A percentile compares a stretch with the other conserved stretches of the same genome.
phyloP scores from a whole-genome alignment of 495 filamentous ascomycete species.

The Glarea lozoyensis region DNA sequence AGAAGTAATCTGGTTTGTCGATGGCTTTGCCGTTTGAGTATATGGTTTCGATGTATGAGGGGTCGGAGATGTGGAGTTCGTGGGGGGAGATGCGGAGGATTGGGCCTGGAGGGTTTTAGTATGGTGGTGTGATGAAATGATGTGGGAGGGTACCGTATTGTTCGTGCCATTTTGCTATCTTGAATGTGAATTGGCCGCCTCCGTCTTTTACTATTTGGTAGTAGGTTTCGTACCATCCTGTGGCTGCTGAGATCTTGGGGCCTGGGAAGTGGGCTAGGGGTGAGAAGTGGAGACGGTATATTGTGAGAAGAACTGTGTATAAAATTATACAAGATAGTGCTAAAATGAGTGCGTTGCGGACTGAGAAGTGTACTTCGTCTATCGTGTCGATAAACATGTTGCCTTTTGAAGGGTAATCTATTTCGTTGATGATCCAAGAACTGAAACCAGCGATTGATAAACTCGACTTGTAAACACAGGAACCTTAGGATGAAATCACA shows the following conservation, averaged over 20 bases:
- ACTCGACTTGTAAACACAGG: too few species aligned
- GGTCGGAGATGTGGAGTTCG: slow-evolving; percentile 46
- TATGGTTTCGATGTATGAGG: slow-evolving; percentile 39
- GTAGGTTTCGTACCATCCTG: slow-evolving; percentile 31
- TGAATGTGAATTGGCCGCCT: slow-evolving; percentile 18
- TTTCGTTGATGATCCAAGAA: too few species aligned
- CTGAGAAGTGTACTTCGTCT: too few species aligned
- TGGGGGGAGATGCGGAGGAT: slow-evolving; percentile 50
- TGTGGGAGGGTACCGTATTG: slow-evolving; percentile 22
- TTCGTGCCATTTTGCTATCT: slow-evolving; percentile 22
- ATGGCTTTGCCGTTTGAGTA: slow-evolving; percentile 21
- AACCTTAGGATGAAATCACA: too few species aligned
- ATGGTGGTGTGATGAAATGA: not conserved
- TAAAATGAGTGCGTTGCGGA: too few species aligned
- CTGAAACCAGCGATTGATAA: too few species aligned
- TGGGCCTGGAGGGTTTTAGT: slow-evolving; percentile 20
- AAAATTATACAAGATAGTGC: too few species aligned
- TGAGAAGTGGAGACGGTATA: slow-evolving; percentile 30
- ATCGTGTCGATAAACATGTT: too few species aligned
- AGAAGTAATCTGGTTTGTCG: slow-evolving; percentile 4
- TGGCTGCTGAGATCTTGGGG: slow-evolving; percentile 33
- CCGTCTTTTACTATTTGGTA: slow-evolving; percentile 8
- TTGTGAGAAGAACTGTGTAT: too few species aligned
- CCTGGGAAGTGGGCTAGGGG: slow-evolving; percentile 40
- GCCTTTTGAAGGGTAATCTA: too few species aligned